A percentile compares a stretch with the other conserved stretches of the same genome.
Evolutionary conservation across 352 stramenopile species (phyloP).

Genomic region (Chrysophaeum taylorii): DNA sequence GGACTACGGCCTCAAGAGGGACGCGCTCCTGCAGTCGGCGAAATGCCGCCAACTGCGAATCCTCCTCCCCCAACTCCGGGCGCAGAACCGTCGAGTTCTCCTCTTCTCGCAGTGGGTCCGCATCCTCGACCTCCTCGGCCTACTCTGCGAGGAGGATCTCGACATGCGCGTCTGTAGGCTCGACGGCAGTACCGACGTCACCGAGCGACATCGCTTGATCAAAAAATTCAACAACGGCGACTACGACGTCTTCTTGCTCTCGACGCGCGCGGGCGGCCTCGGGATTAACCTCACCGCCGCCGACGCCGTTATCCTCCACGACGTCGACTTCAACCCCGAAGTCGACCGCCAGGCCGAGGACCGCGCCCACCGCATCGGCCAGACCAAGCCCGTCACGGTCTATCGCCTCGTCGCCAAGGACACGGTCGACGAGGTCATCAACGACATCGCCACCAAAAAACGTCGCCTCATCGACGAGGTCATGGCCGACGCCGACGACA

Average conservation of each 20-base stretch:
- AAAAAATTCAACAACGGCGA: constrained; percentile 83
- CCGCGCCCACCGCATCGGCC: constrained; percentile 78
- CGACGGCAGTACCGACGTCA: constrained; percentile 86
- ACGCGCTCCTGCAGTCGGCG: constrained; percentile 75
- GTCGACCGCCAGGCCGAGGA: constrained; percentile 69
- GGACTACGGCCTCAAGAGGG: constrained; percentile 64
- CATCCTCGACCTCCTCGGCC: constrained; percentile 81
- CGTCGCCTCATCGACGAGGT: not conserved
- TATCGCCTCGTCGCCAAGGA: constrained; percentile 82
- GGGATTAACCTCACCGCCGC: constrained; percentile 81
- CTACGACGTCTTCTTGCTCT: constrained; percentile 83
- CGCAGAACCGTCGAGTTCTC: constrained; percentile 74
- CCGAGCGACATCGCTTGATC: constrained; percentile 86
- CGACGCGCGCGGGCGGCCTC: constrained; percentile 84
- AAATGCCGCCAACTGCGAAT: constrained; percentile 81
- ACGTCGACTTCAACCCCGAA: constrained; percentile 65
- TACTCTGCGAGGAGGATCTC: constrained; percentile 56
- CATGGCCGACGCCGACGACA: not conserved
- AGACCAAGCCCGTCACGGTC: constrained; percentile 80
- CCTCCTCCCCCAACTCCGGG: constrained; percentile 71
- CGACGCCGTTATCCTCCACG: constrained; percentile 69
- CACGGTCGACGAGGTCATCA: constrained; percentile 32
- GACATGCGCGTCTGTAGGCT: constrained; percentile 81
- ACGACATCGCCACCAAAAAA: not conserved
- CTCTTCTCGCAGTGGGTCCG: constrained; percentile 95